Percentiles rank a stretch among this genome's conserved stretches.
These are phyloP conservation scores for Vachellia pachyceras DNA, from an alignment of 306 rosid species.

Conservation along the genomic window DNA sequence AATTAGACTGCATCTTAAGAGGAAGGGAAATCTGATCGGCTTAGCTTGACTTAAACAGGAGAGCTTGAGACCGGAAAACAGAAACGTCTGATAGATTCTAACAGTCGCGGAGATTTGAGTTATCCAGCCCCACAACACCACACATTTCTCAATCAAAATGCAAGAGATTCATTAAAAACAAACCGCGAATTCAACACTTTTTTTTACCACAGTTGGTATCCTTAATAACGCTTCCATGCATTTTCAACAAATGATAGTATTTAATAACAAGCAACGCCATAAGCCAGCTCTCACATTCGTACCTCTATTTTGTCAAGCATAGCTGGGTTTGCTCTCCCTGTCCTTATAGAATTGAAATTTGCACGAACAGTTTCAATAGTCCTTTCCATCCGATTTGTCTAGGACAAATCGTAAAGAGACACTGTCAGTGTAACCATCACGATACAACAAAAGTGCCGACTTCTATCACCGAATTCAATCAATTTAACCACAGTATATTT, in stretches of 20 bases:
- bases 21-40: background rate
- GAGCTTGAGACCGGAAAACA: background rate
- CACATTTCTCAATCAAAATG: background rate
- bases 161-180: background rate
- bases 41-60: background rate
- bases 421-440: background rate
- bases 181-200: background rate
- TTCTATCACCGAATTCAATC: conserved; percentile 1
- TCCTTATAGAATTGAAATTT: conserved; percentile 85
- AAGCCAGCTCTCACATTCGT: conserved; percentile 21
- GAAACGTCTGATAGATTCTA: background rate
- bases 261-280: conserved; percentile 9
- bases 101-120: background rate
- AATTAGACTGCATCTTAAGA: background rate
- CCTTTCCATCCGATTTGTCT: conserved; percentile 91
- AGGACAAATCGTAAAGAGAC: background rate
- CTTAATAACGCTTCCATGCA: background rate
- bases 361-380: conserved; percentile 73
- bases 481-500: background rate
- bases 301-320: conserved; percentile 98
- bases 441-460: background rate
- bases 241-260: background rate
- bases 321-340: conserved; percentile 85
- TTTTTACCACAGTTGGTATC: background rate
- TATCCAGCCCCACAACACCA: background rate